These are phyloP conservation scores for Vicia faba DNA, from an alignment of 306 rosid genomes.

Conservation along the genomic window DNA sequence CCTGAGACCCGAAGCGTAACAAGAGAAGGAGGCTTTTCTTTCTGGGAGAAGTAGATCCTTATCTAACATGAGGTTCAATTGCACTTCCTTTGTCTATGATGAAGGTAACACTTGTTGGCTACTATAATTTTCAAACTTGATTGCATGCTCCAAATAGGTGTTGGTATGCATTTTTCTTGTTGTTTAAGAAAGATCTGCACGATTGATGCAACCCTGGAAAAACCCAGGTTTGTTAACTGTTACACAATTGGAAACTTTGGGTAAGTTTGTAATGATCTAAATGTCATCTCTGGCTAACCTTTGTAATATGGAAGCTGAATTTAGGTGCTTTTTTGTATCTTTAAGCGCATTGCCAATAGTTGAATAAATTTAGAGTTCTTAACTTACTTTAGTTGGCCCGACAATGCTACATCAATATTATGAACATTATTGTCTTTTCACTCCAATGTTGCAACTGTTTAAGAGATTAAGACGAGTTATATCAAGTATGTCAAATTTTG, in stretches of 20 bases:
- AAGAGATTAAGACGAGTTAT: background rate
- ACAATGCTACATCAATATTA: background rate
- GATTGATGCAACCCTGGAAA: slow-evolving; percentile 6
- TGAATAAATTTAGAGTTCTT: background rate
- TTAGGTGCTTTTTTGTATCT: background rate
- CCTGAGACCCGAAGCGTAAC: slow-evolving; percentile 66
- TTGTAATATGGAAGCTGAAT: slow-evolving; percentile 26
- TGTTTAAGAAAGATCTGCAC: slow-evolving; percentile 23
- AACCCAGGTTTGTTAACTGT: slow-evolving; percentile 2
- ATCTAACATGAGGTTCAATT: slow-evolving; percentile 19
- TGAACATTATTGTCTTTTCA: background rate
- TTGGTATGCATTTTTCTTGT: slow-evolving; percentile 22
- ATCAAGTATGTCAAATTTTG: background rate
- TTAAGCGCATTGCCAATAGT: background rate
- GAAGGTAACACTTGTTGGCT: background rate
- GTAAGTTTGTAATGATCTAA: slow-evolving; percentile 19
- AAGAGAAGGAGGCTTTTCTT: slow-evolving; percentile 76
- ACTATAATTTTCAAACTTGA: slow-evolving; percentile 24
- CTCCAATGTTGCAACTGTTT: background rate
- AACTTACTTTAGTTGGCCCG: background rate
- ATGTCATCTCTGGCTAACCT: background rate
- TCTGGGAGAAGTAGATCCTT: slow-evolving; percentile 62
- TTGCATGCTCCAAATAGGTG: slow-evolving; percentile 25
- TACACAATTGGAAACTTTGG: slow-evolving; percentile 2
- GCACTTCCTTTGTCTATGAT: background rate